These are phyloP conservation scores for Singerocomus inundabilis DNA, from an alignment of 1,284 basidiomycete genomes.

Conservation along the genomic window DNA sequence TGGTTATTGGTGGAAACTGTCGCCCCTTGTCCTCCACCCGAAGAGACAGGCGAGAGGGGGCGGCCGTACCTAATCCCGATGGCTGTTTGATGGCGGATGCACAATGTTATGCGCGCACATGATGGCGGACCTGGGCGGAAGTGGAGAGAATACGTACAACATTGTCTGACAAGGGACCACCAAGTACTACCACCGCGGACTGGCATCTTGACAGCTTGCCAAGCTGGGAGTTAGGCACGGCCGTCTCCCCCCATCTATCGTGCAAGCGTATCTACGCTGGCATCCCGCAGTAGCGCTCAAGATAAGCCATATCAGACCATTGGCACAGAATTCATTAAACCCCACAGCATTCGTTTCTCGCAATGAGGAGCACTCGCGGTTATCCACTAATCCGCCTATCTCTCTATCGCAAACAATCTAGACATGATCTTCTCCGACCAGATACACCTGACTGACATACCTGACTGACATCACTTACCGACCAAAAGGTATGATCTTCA, in stretches of 20 bases:
- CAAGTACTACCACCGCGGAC: no score
- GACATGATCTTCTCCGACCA: conserved; percentile 14
- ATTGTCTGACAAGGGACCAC: no score
- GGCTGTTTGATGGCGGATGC: no score
- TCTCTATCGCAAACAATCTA: neutral
- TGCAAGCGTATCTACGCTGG: neutral
- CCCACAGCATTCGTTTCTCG: neutral
- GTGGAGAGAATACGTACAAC: no score
- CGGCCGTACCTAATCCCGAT: no score
- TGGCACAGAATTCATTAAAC: neutral
- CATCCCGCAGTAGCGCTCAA: neutral
- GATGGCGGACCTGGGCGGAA: no score
- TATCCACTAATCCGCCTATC: conserved; percentile 4
- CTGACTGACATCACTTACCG: neutral
- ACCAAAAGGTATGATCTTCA: conserved; percentile 12
- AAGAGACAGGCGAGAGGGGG: no score
- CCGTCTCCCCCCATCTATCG: neutral
- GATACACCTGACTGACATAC: neutral
- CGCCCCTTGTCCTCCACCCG: no score
- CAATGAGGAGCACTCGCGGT: neutral
- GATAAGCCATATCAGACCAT: conserved; percentile 1
- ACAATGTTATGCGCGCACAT: no score
- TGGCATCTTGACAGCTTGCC: no score
- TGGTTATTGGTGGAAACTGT: no score
- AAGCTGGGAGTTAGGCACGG: neutral